phyloP scores from a whole-genome alignment of 345 rosid genomes.

The Bruguiera parviflora region DNA sequence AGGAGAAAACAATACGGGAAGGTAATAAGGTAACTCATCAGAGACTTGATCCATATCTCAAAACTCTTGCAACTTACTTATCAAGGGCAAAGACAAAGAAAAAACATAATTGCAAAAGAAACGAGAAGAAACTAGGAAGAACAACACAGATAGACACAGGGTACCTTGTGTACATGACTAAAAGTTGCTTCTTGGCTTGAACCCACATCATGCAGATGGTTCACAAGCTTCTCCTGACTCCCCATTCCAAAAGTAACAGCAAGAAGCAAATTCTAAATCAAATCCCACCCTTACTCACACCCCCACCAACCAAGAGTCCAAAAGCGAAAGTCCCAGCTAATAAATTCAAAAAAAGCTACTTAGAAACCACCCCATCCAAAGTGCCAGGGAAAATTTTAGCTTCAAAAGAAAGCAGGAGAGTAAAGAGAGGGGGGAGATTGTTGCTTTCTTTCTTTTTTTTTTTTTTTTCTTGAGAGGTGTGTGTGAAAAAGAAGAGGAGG shows the following conservation, averaged over 20 bases:
- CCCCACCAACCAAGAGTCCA: not conserved
- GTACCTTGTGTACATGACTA: constrained; percentile 28
- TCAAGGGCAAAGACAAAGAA: not conserved
- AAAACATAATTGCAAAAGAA: not conserved
- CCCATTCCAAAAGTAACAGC: constrained; percentile 19
- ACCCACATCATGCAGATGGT: constrained; percentile 16
- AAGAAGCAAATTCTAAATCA: not conserved
- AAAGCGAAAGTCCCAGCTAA: not conserved
- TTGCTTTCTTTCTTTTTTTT: not conserved
- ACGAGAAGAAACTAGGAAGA: not conserved
- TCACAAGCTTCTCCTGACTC: constrained; percentile 25
- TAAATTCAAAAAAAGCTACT: too few relatives aligned
- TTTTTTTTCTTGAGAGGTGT: constrained; percentile 13
- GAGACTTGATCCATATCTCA: not conserved
- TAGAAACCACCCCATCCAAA: too few relatives aligned
- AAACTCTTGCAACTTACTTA: not conserved
- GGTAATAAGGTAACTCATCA: not conserved
- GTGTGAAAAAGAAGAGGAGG: not conserved
- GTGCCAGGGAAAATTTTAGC: not conserved
- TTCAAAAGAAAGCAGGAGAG: not conserved
- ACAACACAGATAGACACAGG: not conserved
- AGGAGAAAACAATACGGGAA: not conserved
- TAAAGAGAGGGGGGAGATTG: not conserved
- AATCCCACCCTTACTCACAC: not conserved
- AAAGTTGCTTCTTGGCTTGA: constrained; percentile 14